These are phyloP conservation scores for Magnolia changhungtana DNA, from an alignment of 164 flowering plant species.

Conservation along the genomic window DNA sequence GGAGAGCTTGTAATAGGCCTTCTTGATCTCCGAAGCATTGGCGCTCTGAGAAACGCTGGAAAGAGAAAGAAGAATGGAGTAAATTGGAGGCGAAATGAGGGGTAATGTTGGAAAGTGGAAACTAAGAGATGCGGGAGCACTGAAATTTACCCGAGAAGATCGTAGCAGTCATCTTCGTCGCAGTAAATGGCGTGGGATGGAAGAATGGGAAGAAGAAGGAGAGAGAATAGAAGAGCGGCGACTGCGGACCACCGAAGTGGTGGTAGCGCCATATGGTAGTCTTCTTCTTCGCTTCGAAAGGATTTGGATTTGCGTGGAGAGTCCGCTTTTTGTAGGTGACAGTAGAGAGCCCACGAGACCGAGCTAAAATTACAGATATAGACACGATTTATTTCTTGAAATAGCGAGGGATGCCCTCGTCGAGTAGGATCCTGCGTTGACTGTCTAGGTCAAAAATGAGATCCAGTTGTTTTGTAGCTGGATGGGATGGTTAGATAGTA, in stretches of 20 bases:
- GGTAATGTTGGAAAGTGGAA: background rate
- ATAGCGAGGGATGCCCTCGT: too few relatives aligned
- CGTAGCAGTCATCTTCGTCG: slow-evolving; percentile 95
- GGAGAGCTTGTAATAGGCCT: slow-evolving; percentile 89
- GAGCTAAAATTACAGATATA: too few relatives aligned
- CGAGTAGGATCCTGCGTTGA: background rate
- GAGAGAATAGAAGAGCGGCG: slow-evolving; percentile 26
- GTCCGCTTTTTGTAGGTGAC: too few relatives aligned
- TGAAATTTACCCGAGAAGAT: slow-evolving; percentile 72
- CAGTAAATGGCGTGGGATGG: slow-evolving; percentile 78
- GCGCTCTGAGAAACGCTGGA: slow-evolving; percentile 76
- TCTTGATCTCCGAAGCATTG: slow-evolving; percentile 92
- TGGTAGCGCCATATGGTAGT: slow-evolving; percentile 24
- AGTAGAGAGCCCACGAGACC: too few relatives aligned
- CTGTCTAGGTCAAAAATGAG: background rate
- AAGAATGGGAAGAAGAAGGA: slow-evolving; percentile 42
- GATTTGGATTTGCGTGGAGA: background rate
- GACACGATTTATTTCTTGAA: too few relatives aligned
- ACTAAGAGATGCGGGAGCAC: background rate
- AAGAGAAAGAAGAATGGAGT: background rate
- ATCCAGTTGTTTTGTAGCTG: background rate
- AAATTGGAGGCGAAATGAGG: background rate
- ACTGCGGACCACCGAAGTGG: slow-evolving; percentile 43
- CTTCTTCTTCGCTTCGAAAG: background rate
- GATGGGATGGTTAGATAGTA: too few relatives aligned